Conservation (phyloP, 2,329 filamentous ascomycete species). For the Endothia cerciana region DNA sequence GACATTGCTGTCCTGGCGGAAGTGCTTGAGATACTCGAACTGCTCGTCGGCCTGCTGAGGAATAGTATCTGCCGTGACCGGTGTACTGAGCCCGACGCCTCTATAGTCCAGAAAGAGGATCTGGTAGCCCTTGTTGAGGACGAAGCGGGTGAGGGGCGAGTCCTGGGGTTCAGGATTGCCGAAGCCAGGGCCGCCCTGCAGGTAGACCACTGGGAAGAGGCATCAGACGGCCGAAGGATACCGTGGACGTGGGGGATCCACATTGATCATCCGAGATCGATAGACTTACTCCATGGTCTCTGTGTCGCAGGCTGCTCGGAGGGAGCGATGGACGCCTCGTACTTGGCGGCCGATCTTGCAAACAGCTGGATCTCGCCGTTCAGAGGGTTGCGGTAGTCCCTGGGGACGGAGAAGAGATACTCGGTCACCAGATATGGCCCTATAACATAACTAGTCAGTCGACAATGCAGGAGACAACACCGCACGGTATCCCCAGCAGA, state of each 20-base stretch:
- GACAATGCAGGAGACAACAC: not conserved
- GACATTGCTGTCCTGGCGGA: constrained; percentile 89
- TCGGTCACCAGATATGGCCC: constrained; percentile 79
- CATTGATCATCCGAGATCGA: not conserved
- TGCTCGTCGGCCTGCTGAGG: constrained; percentile 62
- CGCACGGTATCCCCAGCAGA: not conserved
- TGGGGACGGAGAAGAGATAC: constrained; percentile 83
- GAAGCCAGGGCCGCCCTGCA: constrained; percentile 86
- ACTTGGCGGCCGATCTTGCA: constrained; percentile 71
- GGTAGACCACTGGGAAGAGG: constrained; percentile 58
- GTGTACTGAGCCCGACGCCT: constrained; percentile 83
- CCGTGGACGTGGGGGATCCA: not conserved
- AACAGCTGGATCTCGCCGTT: constrained; percentile 73
- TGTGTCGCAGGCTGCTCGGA: constrained; percentile 36
- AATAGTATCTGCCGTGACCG: constrained; percentile 75
- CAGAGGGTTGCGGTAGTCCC: constrained; percentile 70
- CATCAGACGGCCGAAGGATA: not conserved
- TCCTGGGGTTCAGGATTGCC: constrained; percentile 77
- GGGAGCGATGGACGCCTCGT: constrained; percentile 63
- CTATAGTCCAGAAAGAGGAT: constrained; percentile 87
- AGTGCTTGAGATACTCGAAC: constrained; percentile 79
- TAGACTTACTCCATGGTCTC: constrained; percentile 19
- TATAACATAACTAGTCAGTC: not conserved
- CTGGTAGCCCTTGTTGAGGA: constrained; percentile 82
- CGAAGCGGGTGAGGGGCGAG: constrained; percentile 68